These are phyloP conservation scores for Acer saccharum DNA, from an alignment of 345 rosid species.

Conservation along the genomic window DNA sequence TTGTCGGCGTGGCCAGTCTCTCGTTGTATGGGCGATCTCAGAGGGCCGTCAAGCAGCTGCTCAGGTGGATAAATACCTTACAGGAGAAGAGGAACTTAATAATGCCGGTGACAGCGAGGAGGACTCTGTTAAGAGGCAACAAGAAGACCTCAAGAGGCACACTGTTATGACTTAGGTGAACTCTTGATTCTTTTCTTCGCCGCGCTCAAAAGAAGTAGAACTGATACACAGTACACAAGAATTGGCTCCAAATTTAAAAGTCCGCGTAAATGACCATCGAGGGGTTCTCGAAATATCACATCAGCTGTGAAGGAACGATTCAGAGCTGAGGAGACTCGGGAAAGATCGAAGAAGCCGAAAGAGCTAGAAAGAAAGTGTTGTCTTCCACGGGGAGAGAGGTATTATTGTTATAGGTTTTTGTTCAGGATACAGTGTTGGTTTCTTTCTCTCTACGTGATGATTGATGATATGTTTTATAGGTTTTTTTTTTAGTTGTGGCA, in stretches of 20 bases:
- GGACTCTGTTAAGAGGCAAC: slow-evolving; percentile 19
- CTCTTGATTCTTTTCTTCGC: neutral
- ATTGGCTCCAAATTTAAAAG: neutral
- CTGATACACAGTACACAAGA: slow-evolving; percentile 13
- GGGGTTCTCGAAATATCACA: neutral
- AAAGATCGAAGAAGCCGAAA: slow-evolving; percentile 1
- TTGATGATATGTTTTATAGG: slow-evolving; percentile 19
- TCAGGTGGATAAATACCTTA: slow-evolving; percentile 76
- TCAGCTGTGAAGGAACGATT: neutral
- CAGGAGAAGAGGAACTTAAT: slow-evolving; percentile 24
- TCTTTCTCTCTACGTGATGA: neutral
- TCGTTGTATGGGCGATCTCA: slow-evolving; percentile 98
- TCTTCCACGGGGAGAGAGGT: neutral
- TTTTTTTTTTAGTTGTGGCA: neutral
- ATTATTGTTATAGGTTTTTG: neutral
- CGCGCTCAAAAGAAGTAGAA: neutral
- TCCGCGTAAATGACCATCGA: neutral
- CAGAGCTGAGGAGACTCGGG: neutral
- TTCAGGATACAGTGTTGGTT: neutral
- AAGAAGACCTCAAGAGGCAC: slow-evolving; percentile 35
- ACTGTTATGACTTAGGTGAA: slow-evolving; percentile 41
- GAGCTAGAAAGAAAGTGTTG: neutral
- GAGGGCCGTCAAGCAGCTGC: slow-evolving; percentile 98
- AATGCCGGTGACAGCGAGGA: slow-evolving; percentile 22
- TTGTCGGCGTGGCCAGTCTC: slow-evolving; percentile 94